Evolutionary conservation across 495 filamentous ascomycete species (phyloP).

Genomic region (Penicillium manginii): DNA sequence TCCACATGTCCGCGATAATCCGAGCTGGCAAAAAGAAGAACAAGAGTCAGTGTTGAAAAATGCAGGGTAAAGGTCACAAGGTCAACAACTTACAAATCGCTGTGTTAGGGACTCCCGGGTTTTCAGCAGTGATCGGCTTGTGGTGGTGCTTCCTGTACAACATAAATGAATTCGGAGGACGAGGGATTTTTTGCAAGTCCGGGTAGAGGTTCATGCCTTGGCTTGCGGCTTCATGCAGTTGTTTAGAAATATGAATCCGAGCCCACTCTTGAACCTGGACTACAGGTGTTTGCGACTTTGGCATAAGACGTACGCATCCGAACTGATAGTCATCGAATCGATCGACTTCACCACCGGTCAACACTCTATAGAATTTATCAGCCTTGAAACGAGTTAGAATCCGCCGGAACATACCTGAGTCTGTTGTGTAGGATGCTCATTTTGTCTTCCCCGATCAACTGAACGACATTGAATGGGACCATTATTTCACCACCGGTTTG

Average conservation of each 20-base stretch:
- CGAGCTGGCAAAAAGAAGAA: constrained; percentile 41
- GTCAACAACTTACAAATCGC: constrained; percentile 50
- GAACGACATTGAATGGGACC: background rate
- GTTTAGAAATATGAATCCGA: background rate
- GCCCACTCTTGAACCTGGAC: background rate
- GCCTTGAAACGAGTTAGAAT: background rate
- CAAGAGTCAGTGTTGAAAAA: background rate
- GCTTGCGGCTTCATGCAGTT: background rate
- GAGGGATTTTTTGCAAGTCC: constrained; percentile 35
- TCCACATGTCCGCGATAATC: constrained; percentile 50
- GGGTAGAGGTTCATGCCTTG: background rate
- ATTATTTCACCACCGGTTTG: background rate
- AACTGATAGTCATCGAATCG: background rate
- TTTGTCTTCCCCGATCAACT: background rate
- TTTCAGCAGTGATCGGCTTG: constrained; percentile 31
- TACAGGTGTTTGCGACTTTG: background rate
- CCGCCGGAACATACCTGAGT: background rate
- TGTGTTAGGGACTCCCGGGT: constrained; percentile 46
- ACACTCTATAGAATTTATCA: background rate
- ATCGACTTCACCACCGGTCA: background rate
- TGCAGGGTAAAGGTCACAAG: background rate
- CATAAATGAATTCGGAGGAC: constrained; percentile 51
- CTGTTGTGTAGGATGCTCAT: background rate
- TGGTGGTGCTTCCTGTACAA: constrained; percentile 49
- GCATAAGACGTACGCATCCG: background rate